Conservation (phyloP, 2,329 filamentous ascomycete genomes). For the Claviceps purpurea region DNA sequence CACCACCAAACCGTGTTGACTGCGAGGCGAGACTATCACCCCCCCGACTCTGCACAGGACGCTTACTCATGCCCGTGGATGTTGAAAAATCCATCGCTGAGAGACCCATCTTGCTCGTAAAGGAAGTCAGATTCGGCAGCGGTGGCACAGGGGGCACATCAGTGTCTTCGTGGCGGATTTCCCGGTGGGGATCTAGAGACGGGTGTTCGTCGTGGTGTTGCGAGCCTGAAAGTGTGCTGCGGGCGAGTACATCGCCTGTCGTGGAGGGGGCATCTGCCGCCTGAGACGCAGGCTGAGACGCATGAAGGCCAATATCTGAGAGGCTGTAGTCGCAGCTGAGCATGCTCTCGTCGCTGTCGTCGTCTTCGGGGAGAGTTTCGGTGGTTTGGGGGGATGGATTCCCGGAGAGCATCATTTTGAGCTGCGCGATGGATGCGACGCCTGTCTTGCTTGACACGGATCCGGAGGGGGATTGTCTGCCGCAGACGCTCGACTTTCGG, state of each 20-base stretch:
- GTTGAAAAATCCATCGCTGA: conserved; percentile 1
- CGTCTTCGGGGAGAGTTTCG: conserved; percentile 21
- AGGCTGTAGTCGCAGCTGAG: conserved; percentile 55
- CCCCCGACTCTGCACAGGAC: conserved; percentile 28
- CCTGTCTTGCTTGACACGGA: conserved; percentile 32
- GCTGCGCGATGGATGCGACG: conserved; percentile 49
- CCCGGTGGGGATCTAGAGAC: not conserved
- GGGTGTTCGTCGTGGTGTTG: conserved; percentile 16
- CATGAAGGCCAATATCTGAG: conserved; percentile 53
- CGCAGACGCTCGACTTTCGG: conserved; percentile 42
- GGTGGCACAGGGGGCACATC: conserved; percentile 43
- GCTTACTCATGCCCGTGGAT: conserved; percentile 5
- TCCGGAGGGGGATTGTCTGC: conserved; percentile 31
- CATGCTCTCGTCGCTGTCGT: conserved; percentile 53
- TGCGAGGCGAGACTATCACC: conserved; percentile 24
- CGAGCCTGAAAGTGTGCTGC: conserved; percentile 21
- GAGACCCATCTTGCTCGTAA: conserved; percentile 17
- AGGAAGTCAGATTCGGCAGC: conserved; percentile 27
- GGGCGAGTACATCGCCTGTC: conserved; percentile 15
- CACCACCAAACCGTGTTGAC: conserved; percentile 20
- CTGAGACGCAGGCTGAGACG: conserved; percentile 23
- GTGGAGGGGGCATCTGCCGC: conserved; percentile 12
- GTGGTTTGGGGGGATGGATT: conserved; percentile 28
- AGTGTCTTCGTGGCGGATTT: conserved; percentile 16
- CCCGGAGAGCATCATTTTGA: conserved; percentile 47